Evolutionary conservation across 768 basidiomycete genomes (phyloP).

Genomic region (Mycena filopes): DNA sequence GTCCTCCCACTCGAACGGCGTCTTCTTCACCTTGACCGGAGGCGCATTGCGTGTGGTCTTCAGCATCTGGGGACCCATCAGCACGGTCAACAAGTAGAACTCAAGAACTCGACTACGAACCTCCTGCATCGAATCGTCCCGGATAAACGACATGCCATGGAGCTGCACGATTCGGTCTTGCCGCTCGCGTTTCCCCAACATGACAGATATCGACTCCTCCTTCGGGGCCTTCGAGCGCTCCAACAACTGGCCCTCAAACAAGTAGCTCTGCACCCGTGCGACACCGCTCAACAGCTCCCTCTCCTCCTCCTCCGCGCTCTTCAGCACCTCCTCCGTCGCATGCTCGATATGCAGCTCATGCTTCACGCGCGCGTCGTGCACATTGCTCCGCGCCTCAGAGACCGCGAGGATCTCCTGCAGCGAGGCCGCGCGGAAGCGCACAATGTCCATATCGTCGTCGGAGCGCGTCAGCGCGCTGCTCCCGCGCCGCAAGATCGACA

Average conservation of each 20-base stretch:
- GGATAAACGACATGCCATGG: slow-evolving; percentile 43
- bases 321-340: slow-evolving; percentile 16
- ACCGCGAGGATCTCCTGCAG: slow-evolving; percentile 57
- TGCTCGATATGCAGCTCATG: slow-evolving; percentile 44
- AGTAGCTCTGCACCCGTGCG: slow-evolving; percentile 66
- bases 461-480: slow-evolving; percentile 61
- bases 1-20: slow-evolving; percentile 63
- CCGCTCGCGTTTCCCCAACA: slow-evolving; percentile 56
- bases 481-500: slow-evolving; percentile 67
- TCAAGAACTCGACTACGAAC: slow-evolving; percentile 7
- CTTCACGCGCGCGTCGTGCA: slow-evolving; percentile 58
- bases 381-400: slow-evolving; percentile 54
- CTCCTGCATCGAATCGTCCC: slow-evolving; percentile 34
- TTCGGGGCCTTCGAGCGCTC: slow-evolving; percentile 47
- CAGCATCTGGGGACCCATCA: slow-evolving; percentile 24
- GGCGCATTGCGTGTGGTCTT: slow-evolving; percentile 13
- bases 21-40: slow-evolving; percentile 42
- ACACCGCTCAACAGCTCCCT: slow-evolving; percentile 59
- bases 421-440: slow-evolving; percentile 55
- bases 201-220: slow-evolving; percentile 53
- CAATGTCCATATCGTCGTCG: slow-evolving; percentile 51
- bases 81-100: background rate
- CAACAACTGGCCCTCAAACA: slow-evolving; percentile 66
- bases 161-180: slow-evolving; percentile 50
- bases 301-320: slow-evolving; percentile 59